Base-by-base conservation (phyloP, 2,329 filamentous ascomycete species). In the Escovopsis sp. region DNA sequence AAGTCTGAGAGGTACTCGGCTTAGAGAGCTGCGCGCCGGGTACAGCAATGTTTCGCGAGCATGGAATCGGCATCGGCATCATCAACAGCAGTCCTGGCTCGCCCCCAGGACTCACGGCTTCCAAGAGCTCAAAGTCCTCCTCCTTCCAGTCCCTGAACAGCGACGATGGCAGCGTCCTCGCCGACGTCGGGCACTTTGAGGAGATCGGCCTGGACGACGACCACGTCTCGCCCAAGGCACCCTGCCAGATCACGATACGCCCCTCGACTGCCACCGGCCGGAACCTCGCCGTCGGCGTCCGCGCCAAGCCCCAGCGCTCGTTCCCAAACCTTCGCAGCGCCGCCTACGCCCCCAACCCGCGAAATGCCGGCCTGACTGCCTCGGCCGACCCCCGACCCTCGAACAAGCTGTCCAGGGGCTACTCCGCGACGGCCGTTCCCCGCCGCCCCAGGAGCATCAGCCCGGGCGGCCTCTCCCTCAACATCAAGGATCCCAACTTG, bases 91-190 rank as follows among this genome's bases (percentile, higher is more conserved):
- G 58, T 41, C 61, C 60, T 40, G 59, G 53, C 38, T 64, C 61
- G 39, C 60, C 60, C 10, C 60, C 60, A 41, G 84, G 85, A 54
- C 77, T 94, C 64, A 85, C 82, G 39, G 64, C 68, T 51, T 93
- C 85, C 47, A 93, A 89, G 62, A 91, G 85, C 48, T 94, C 85
- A 50, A 93, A 91, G 63, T 87, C 86, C 26, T 93, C 85, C 5
- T 94, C 86, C 40, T 83, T 89, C 55, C 82, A 81, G 52, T 94
- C 87, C 33, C 80, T 82, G 44, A 79, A 75, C 47, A 82, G 80
- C 54, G 82, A 86, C 54, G 83, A 85, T 52, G 77, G 80, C 55
- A 75, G 72, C 51, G 72, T 78, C 40, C 66, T 84, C 38, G 72
- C 77, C 41, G 85, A 94, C 56, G 75, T 82, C 45, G 79, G 77